Conservation (phyloP, 73 alveolate genomes). For the Tetrahymena thermophila region DNA sequence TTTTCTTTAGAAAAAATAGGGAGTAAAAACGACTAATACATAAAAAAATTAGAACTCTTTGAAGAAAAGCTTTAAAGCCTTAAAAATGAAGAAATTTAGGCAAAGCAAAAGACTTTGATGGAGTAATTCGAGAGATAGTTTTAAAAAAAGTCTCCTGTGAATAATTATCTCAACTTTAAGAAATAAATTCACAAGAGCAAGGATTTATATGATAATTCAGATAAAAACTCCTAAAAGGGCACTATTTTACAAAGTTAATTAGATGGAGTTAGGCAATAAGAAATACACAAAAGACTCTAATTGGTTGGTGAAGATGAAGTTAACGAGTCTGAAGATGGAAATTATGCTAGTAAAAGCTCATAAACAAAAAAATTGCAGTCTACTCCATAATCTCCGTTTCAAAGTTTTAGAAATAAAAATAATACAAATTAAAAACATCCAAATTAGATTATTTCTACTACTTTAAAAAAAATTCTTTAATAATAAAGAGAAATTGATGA, state of each 20-base stretch:
- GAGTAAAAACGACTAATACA: background rate
- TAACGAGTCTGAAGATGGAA: background rate
- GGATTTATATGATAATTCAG: background rate
- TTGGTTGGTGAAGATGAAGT: background rate
- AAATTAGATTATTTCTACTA: background rate
- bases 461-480: background rate
- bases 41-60: too few relatives aligned
- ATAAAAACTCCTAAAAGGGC: too few relatives aligned
- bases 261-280: background rate
- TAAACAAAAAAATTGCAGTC: background rate
- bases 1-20: background rate
- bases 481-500: background rate
- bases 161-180: too few relatives aligned
- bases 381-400: background rate
- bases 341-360: background rate
- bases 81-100: background rate
- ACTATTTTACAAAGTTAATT: too few relatives aligned
- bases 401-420: background rate
- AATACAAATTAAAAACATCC: background rate
- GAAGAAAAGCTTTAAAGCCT: background rate
- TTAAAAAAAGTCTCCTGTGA: background rate
- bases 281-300: background rate
- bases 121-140: background rate
- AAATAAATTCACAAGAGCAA: background rate
- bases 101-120: background rate